phyloP scores from a whole-genome alignment of 352 stramenopile genomes.

The Globisporangium radiosum region DNA sequence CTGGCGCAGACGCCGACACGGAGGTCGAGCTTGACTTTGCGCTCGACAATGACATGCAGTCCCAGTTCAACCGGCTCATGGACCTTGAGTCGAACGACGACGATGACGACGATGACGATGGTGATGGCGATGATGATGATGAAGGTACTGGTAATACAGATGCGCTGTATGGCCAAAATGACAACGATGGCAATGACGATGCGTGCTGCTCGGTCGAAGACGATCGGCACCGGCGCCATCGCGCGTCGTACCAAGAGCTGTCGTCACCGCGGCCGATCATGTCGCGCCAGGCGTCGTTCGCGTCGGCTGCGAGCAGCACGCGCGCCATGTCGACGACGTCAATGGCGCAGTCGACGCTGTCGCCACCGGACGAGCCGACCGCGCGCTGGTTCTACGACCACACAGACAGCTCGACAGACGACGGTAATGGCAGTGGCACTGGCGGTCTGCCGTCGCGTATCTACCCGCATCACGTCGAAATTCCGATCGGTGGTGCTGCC shows the following conservation, averaged over 20 bases:
- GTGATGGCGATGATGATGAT: constrained; percentile 26
- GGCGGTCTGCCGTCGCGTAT: constrained; percentile 60
- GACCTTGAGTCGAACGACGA: constrained; percentile 48
- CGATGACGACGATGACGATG: constrained; percentile 19
- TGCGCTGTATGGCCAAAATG: constrained; percentile 1
- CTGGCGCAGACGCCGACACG: constrained; percentile 55
- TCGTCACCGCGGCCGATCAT: constrained; percentile 48
- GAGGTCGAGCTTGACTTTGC: constrained; percentile 83
- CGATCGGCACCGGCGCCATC: constrained; percentile 7
- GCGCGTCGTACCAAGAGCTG: constrained; percentile 18
- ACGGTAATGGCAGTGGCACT: background rate
- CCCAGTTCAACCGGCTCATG: constrained; percentile 64
- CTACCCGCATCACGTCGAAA: constrained; percentile 83
- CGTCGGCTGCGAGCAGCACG: constrained; percentile 44
- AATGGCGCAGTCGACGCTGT: constrained; percentile 35
- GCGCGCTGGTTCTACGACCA: constrained; percentile 83
- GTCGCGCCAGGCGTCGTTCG: constrained; percentile 42
- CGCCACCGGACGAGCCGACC: constrained; percentile 62
- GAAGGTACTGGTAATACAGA: constrained; percentile 12
- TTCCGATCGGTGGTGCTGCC: constrained; percentile 73
- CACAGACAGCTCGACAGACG: constrained; percentile 16
- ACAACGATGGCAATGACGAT: constrained; percentile 15
- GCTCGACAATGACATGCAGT: constrained; percentile 68
- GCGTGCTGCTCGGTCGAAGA: constrained; percentile 1
- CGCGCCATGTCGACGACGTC: constrained; percentile 31